phyloP scores from a whole-genome alignment of 1,139 yeast species.

The Pichia norvegensis region DNA sequence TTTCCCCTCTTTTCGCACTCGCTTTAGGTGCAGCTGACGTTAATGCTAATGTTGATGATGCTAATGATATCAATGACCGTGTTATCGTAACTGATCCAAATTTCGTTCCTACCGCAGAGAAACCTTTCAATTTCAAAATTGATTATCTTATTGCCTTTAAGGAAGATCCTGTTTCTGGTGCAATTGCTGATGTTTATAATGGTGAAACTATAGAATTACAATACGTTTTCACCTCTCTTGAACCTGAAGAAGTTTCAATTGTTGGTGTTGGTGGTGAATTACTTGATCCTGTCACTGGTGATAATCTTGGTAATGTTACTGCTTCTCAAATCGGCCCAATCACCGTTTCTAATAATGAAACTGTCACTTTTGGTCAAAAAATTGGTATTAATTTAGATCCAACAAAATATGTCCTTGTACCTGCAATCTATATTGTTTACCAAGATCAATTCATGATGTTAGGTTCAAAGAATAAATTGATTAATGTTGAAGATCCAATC shows the following conservation, averaged over 20 bases:
- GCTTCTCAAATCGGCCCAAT: constrained; percentile 61
- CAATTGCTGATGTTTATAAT: constrained; percentile 37
- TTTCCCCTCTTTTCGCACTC: neutral
- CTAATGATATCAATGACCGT: constrained; percentile 10
- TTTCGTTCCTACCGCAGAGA: constrained; percentile 27
- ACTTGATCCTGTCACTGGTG: constrained; percentile 47
- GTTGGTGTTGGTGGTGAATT: constrained; percentile 74
- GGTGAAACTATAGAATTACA: constrained; percentile 50
- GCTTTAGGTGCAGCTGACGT: constrained; percentile 3
- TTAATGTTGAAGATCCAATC: constrained; percentile 55
- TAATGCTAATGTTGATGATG: constrained; percentile 11
- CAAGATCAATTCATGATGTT: constrained; percentile 48
- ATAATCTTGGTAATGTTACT: constrained; percentile 53
- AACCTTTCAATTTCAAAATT: constrained; percentile 35
- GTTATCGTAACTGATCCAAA: constrained; percentile 15
- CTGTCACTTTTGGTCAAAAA: constrained; percentile 43
- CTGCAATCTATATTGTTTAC: constrained; percentile 49
- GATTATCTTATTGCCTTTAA: constrained; percentile 38
- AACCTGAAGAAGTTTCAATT: constrained; percentile 44
- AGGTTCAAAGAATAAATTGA: constrained; percentile 51
- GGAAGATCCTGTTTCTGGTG: constrained; percentile 31
- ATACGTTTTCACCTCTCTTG: constrained; percentile 52
- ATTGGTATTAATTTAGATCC: constrained; percentile 52
- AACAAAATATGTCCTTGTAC: constrained; percentile 51
- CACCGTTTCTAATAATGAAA: constrained; percentile 42